phyloP scores from a whole-genome alignment of 768 basidiomycete species.

The Tremella yokohamensis region DNA sequence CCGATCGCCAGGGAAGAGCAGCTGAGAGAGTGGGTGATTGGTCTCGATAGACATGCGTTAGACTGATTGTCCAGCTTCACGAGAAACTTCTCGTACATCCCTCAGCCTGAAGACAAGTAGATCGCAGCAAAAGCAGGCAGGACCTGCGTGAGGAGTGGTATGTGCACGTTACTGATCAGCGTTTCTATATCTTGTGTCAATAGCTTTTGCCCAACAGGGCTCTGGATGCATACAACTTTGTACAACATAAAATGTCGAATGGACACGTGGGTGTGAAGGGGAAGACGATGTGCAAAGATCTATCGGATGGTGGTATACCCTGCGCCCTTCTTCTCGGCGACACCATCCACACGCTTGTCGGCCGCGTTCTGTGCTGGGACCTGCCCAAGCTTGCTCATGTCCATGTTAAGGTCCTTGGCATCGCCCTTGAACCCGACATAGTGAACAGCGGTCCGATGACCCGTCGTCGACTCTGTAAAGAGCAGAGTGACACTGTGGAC shows the following conservation, averaged over 20 bases:
- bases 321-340: conserved; percentile 49
- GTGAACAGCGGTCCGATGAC: conserved; percentile 23
- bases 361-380: conserved; percentile 75
- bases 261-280: too few relatives aligned
- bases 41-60: background rate
- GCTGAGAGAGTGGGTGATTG: conserved; percentile 37
- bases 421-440: conserved; percentile 48
- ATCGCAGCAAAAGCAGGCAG: too few relatives aligned
- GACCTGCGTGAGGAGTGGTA: too few relatives aligned
- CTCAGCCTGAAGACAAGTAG: conserved; percentile 1
- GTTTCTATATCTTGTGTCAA: too few relatives aligned
- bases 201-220: too few relatives aligned
- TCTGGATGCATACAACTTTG: too few relatives aligned
- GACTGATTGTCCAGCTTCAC: background rate
- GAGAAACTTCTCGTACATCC: conserved; percentile 1
- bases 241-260: too few relatives aligned
- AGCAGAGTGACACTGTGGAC: conserved; percentile 46
- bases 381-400: conserved; percentile 58
- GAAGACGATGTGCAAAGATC: background rate
- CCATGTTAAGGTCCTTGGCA: conserved; percentile 36
- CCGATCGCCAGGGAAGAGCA: conserved; percentile 26
- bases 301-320: conserved; percentile 49
- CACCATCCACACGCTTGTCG: conserved; percentile 57
- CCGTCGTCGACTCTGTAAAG: conserved; percentile 39
- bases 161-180: too few relatives aligned